These are phyloP conservation scores for Candida qinlingensis DNA, from an alignment of 805 yeast species.

Conservation along the genomic window DNA sequence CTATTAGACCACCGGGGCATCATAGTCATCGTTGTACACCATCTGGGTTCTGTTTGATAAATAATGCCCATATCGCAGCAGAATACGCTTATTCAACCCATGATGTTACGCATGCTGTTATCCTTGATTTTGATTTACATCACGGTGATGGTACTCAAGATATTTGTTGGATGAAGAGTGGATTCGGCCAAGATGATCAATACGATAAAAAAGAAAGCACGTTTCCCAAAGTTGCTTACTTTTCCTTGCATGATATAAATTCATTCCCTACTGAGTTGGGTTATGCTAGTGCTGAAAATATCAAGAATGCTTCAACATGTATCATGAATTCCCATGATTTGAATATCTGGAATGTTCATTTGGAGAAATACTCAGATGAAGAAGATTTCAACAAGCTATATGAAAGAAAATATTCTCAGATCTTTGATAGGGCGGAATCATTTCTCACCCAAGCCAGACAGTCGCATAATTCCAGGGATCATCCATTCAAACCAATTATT, in stretches of 20 bases:
- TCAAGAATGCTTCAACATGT: constrained; percentile 75
- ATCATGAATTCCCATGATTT: constrained; percentile 63
- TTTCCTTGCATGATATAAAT: constrained; percentile 79
- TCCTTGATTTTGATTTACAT: constrained; percentile 77
- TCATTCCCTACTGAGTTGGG: constrained; percentile 83
- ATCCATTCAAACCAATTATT: constrained; percentile 49
- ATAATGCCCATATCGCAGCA: constrained; percentile 76
- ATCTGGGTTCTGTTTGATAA: constrained; percentile 76
- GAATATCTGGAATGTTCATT: constrained; percentile 80
- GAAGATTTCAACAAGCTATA: constrained; percentile 64
- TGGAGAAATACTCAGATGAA: constrained; percentile 56
- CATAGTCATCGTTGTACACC: constrained; percentile 83
- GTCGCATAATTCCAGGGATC: constrained; percentile 16
- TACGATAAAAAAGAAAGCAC: constrained; percentile 38
- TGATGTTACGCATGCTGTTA: constrained; percentile 73
- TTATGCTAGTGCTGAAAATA: constrained; percentile 63
- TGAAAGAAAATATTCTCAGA: constrained; percentile 50
- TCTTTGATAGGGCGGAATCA: constrained; percentile 63
- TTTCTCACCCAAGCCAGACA: constrained; percentile 46
- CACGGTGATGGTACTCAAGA: constrained; percentile 91
- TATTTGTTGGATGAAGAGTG: constrained; percentile 76
- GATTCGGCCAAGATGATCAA: constrained; percentile 42
- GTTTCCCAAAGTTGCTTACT: constrained; percentile 68
- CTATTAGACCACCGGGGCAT: constrained; percentile 81
- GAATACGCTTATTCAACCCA: constrained; percentile 65